phyloP scores from a whole-genome alignment of 306 rosid species.

The Casuarina glauca region DNA sequence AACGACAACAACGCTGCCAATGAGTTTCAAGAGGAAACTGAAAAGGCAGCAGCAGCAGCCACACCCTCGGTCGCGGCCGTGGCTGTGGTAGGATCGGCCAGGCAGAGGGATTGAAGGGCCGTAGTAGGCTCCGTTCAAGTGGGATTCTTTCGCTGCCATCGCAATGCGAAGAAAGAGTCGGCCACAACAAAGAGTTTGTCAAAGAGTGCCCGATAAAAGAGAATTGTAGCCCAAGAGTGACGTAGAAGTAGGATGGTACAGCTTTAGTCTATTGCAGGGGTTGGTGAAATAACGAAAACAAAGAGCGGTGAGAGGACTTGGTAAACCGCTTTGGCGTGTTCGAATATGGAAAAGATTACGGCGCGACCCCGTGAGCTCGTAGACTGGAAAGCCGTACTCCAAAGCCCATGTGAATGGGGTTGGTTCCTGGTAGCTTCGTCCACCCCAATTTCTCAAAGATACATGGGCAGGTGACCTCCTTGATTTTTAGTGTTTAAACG shows the following conservation, averaged over 20 bases:
- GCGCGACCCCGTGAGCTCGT: neutral
- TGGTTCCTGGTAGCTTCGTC: conserved; percentile 2
- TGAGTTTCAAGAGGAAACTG: conserved; percentile 38
- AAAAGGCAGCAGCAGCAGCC: conserved; percentile 45
- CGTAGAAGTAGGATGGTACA: neutral
- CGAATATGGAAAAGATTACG: neutral
- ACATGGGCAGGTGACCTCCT: too few relatives aligned
- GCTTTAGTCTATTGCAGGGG: neutral
- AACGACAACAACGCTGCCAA: conserved; percentile 30
- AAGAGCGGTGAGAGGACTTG: neutral
- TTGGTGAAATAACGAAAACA: neutral
- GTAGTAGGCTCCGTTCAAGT: conserved; percentile 32
- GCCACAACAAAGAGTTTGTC: neutral
- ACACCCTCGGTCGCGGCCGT: neutral
- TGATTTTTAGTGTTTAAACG: too few relatives aligned
- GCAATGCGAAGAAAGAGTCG: neutral
- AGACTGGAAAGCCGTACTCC: neutral
- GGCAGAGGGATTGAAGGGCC: conserved; percentile 25
- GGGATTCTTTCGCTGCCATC: conserved; percentile 32
- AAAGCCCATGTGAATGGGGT: neutral
- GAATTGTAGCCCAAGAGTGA: neutral
- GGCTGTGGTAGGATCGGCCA: conserved; percentile 6
- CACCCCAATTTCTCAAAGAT: neutral
- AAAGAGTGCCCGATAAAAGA: neutral
- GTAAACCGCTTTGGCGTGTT: neutral